A percentile compares a stretch with the other conserved stretches of the same genome.
Conservation (phyloP, 2,329 filamentous ascomycete genomes). For the Penicillium glabrum region DNA sequence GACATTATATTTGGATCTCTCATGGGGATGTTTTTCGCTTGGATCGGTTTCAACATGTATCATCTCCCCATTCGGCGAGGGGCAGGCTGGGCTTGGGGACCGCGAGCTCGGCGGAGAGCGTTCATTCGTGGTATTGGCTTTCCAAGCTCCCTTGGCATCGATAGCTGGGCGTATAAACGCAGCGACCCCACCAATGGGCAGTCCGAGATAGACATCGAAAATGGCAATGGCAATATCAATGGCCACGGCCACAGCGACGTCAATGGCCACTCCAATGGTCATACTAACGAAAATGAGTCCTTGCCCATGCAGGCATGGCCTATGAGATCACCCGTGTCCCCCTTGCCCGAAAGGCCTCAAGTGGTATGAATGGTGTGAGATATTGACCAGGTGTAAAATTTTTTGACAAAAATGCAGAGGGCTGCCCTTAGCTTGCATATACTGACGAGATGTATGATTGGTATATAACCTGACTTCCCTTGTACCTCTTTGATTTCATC, state of each 20-base stretch:
- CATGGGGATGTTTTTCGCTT: constrained; percentile 70
- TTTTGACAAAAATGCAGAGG: not conserved
- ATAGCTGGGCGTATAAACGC: constrained; percentile 25
- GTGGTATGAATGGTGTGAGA: not conserved
- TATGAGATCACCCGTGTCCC: not conserved
- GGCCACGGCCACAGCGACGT: not conserved
- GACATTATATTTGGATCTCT: constrained; percentile 84
- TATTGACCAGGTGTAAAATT: not conserved
- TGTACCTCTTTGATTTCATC: too few relatives aligned
- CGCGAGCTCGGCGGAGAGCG: constrained; percentile 68
- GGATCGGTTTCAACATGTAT: constrained; percentile 80
- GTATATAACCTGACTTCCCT: too few relatives aligned
- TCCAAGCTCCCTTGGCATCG: constrained; percentile 30
- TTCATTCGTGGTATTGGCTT: constrained; percentile 51
- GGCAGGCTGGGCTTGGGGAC: constrained; percentile 87
- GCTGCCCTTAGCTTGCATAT: not conserved
- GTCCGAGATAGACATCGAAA: not conserved
- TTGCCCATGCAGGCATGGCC: not conserved
- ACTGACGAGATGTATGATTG: not conserved
- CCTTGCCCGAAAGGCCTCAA: not conserved
- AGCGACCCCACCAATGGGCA: not conserved
- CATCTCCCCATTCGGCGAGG: constrained; percentile 77
- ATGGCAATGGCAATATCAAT: not conserved
- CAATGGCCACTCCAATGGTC: not conserved
- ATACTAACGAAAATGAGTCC: not conserved